These are phyloP conservation scores for Trichophyton benhamiae DNA, from an alignment of 2,329 filamentous ascomycete genomes.

Conservation along the genomic window DNA sequence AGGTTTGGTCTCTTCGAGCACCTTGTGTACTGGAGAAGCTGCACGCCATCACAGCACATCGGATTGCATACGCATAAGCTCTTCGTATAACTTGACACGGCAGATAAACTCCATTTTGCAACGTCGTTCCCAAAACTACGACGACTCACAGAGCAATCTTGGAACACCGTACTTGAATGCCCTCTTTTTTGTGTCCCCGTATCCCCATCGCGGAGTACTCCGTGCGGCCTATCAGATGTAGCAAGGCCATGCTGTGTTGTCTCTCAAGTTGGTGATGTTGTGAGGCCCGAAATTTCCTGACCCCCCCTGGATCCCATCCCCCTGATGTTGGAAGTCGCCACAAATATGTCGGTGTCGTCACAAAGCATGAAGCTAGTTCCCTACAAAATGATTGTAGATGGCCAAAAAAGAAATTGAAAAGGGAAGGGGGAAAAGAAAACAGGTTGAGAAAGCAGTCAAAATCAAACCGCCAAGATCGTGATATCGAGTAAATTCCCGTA, in stretches of 20 bases:
- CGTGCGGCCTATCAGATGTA: background rate
- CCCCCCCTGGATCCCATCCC: background rate
- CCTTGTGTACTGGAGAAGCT: background rate
- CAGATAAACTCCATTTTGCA: background rate
- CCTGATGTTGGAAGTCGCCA: background rate
- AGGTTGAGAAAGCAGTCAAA: background rate
- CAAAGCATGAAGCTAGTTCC: background rate
- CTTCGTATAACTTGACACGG: constrained; percentile 2
- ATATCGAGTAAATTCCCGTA: background rate
- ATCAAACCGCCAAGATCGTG: background rate
- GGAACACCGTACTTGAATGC: background rate
- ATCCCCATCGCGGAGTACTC: background rate
- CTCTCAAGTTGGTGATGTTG: background rate
- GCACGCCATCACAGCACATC: background rate
- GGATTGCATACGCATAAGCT: background rate
- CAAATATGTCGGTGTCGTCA: background rate
- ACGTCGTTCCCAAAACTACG: background rate
- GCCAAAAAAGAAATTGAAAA: background rate
- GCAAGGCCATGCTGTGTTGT: background rate
- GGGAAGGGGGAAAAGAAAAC: no score
- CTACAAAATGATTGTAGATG: background rate
- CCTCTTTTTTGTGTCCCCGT: background rate
- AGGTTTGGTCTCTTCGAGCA: background rate
- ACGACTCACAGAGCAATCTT: background rate
- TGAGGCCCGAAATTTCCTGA: background rate